Evolutionary conservation across 2,329 filamentous ascomycete genomes (phyloP), one percentile per base, ranked within the genome.

Genomic region (Capronia epimyces): DNA sequence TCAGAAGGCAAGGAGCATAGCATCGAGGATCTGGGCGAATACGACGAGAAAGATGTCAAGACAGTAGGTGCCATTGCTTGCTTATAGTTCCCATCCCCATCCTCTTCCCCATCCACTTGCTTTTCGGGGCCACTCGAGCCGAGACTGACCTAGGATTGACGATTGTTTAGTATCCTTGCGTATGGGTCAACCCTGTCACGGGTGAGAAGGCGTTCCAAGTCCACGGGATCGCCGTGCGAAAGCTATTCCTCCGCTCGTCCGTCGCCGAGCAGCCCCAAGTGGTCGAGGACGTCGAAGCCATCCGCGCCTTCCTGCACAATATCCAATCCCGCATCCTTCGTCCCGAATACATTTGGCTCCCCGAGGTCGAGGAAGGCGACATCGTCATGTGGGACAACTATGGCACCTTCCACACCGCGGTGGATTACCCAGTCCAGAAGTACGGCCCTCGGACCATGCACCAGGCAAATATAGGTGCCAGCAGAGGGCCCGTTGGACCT

Each of bases 331-430:
- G 71, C 3, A 65, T 73, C 21, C 55, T 74, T 16, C 63, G 63
- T 46, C 72, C 72, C 0, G 72, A 74, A 56, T 72, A 71, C 50
- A 66, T 75, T 39, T 60, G 70, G 52, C 60, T 71, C 3, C 69
- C 69, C 0, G 62, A 61, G 4, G 51, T 68, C 1, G 68, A 72
- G 3, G 69, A 73, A 42, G 72, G 73, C 1, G 73, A 75, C 55
- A 66, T 75, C n/a, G 60, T 68, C 29, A 66, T 72, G 59, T 73
- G 70, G 70, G 69, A 70, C 36, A 74, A 74, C 57, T 72, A 67
- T 49, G 66, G 68, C 47, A 54, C 66, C 46, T 71, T 74, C 53
- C 72, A 74, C 52, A 67, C 67, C 0, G 69, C 70, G 0, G 63
- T 75, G 13, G 73, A 75, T 56, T 75, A 75, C 52, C 71, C 70